Base-by-base conservation (phyloP, 495 filamentous ascomycete genomes). In the Xanthoparmelia taractica region DNA sequence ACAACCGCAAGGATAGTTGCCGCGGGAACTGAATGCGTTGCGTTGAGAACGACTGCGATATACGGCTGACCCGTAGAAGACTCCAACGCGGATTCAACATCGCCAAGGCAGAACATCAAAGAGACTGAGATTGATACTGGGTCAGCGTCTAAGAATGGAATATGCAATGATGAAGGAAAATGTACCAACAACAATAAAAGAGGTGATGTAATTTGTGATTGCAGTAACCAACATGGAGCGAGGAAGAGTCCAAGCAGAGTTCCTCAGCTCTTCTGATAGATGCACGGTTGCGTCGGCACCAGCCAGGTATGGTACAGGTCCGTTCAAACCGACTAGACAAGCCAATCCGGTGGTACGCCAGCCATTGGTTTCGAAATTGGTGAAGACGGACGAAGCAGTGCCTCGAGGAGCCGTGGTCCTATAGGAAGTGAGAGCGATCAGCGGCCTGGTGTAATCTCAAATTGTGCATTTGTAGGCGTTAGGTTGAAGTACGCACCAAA, bases 281-380 rank as follows among this genome's bases (percentile, higher is more conserved):
- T 79, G 77, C 13, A 74, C 73, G 37, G 71, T 72, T 25, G 74
- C 73, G 66, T 79, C 78, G 20, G 74, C 72, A 40, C 76, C 76
- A 60, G 70, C 55, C 38, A 78, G n/a, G 73, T 72, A 65, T 40
- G 64, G 60, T 20, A 68, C 8, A 34, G 78, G 75, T n/a, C 75
- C 75, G 1, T 80, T 79, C 47, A 85, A 73, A 11, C 84, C 83
- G 29, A 86, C 77, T 58, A 84, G 72, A 12, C 76, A 81, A 0
- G 82, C 79, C 12, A 83, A 72, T 13, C 80, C 82, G 34, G 74
- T 72, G 25, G 73, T 79, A 57, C 73, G 69, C 83, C 83, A 86
- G 31, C 78, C 76, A 23, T 82, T 76, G 65, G 83, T 79, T 36
- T 77, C 69, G 68, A 82, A 84, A 4, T 78, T 74, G n/a, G 77